Conservation (phyloP, 2,329 filamentous ascomycete species). For the Cladosporium austrohemisphaericum region DNA sequence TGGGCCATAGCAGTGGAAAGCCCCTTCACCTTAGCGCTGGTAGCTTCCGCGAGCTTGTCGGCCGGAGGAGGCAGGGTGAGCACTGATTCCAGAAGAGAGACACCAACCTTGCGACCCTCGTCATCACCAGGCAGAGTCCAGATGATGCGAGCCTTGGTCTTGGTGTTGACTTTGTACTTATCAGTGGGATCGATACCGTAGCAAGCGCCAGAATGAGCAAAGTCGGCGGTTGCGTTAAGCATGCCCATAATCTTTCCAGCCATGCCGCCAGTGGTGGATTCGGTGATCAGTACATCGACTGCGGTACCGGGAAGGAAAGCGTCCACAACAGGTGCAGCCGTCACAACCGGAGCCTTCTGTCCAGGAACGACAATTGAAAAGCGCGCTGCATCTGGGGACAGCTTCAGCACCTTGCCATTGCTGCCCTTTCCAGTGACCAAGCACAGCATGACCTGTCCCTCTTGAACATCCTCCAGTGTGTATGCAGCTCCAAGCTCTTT, state of each 20-base stretch:
- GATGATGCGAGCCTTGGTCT: slow-evolving; percentile 79
- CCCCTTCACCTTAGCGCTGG: slow-evolving; percentile 25
- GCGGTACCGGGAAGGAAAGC: slow-evolving; percentile 88
- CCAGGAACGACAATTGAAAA: slow-evolving; percentile 24
- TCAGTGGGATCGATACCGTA: slow-evolving; percentile 57
- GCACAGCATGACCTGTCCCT: slow-evolving; percentile 81
- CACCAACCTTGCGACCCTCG: slow-evolving; percentile 70
- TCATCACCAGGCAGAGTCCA: slow-evolving; percentile 80
- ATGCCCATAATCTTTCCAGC: slow-evolving; percentile 88
- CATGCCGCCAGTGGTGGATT: slow-evolving; percentile 70
- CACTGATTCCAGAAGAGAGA: slow-evolving; percentile 85
- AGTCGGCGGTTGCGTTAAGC: slow-evolving; percentile 83
- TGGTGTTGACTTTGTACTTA: slow-evolving; percentile 76
- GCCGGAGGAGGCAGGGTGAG: slow-evolving; percentile 55
- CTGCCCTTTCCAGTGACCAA: slow-evolving; percentile 70
- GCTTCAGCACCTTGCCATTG: slow-evolving; percentile 79
- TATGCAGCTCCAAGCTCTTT: slow-evolving; percentile 70
- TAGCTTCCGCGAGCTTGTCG: slow-evolving; percentile 34
- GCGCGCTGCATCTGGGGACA: slow-evolving; percentile 65
- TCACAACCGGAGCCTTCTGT: slow-evolving; percentile 43
- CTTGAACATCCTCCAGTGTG: slow-evolving; percentile 66
- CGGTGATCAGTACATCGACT: slow-evolving; percentile 77
- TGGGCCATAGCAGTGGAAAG: slow-evolving; percentile 37
- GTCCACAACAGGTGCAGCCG: slow-evolving; percentile 79
- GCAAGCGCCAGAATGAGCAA: slow-evolving; percentile 74